Evolutionary conservation across 2,329 filamentous ascomycete species (phyloP), one percentile per base, ranked within the genome.

Genomic region (Zelopaecilomyces penicillatus): DNA sequence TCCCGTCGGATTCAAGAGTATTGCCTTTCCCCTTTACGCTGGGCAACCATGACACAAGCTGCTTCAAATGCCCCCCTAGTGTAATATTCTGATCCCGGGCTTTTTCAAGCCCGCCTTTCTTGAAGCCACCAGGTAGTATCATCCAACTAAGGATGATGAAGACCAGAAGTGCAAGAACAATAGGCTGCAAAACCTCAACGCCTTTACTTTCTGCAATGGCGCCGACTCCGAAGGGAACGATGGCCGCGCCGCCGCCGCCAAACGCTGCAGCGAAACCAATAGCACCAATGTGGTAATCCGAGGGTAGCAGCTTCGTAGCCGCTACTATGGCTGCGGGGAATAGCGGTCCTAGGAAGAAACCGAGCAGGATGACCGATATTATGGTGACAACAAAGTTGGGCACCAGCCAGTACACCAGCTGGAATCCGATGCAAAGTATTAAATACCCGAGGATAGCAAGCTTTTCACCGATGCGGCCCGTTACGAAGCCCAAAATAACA

Each of bases 201-300:
- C 78, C 76, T 44, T 67, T 72, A 38, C 60, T 67, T 51, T 76
- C 67, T 3, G 83, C 82, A 56, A 87, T 80, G 3, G 80, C 82
- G 3, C 83, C 84, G 1, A 86, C 77, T 0, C 75, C 75, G 71
- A 88, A 69, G 42, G 84, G 71, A 62, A 86, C 60, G n/a, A 82
- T 55, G 2, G 85, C 82, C 1, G 82, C 85, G 0, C 87, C 87
- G 2, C 74, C 76, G 0, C 85, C 83, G 2, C 87, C 87, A 60
- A 91, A 80, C 0, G 87, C 85, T 1, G 85, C 80, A 1, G 83
- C 82, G 54, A 94, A 91, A 0, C 87, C 87, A 49, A 94, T 87
- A 0, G 82, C 80, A 26, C 76, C 78, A 35, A 93, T 84, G 56
- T 94, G 87, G 30, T 88, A 67, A 50, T 86, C 75, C 36, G 70